phyloP scores from a whole-genome alignment of 495 filamentous ascomycete genomes.

The Penicillium ochrochloron region DNA sequence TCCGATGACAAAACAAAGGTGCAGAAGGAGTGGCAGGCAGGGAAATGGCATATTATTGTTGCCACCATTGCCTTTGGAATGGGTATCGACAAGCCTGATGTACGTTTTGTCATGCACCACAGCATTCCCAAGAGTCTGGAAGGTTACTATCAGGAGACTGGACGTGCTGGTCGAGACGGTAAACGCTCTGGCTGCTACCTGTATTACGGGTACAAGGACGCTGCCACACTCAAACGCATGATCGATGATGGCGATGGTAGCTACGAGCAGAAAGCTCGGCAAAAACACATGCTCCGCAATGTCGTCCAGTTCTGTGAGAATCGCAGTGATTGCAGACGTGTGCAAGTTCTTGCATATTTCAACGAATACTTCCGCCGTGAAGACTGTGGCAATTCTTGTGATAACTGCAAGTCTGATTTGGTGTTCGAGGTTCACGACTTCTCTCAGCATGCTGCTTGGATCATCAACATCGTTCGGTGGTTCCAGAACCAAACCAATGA shows the following conservation, averaged over 20 bases:
- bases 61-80: slow-evolving; percentile 99
- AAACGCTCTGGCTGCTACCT: slow-evolving; percentile 86
- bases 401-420: slow-evolving; percentile 78
- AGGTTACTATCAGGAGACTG: slow-evolving; percentile 97
- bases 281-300: slow-evolving; percentile 79
- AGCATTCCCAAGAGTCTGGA: slow-evolving; percentile 93
- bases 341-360: slow-evolving; percentile 90
- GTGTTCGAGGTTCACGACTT: slow-evolving; percentile 74
- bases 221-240: slow-evolving; percentile 66
- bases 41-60: slow-evolving; percentile 83
- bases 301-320: slow-evolving; percentile 91
- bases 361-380: slow-evolving; percentile 76
- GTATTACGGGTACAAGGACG: slow-evolving; percentile 81
- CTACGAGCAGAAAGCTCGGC: slow-evolving; percentile 77
- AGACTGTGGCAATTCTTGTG: slow-evolving; percentile 75
- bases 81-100: slow-evolving; percentile 97
- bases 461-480: slow-evolving; percentile 66
- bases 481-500: slow-evolving; percentile 49
- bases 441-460: slow-evolving; percentile 70
- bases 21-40: slow-evolving; percentile 82
- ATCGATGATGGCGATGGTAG: slow-evolving; percentile 77
- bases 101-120: slow-evolving; percentile 94
- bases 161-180: slow-evolving; percentile 90
- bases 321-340: slow-evolving; percentile 78
- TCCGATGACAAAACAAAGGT: slow-evolving; percentile 63